phyloP scores from a whole-genome alignment of 495 filamentous ascomycete genomes.

The Xylaria cubensis region DNA sequence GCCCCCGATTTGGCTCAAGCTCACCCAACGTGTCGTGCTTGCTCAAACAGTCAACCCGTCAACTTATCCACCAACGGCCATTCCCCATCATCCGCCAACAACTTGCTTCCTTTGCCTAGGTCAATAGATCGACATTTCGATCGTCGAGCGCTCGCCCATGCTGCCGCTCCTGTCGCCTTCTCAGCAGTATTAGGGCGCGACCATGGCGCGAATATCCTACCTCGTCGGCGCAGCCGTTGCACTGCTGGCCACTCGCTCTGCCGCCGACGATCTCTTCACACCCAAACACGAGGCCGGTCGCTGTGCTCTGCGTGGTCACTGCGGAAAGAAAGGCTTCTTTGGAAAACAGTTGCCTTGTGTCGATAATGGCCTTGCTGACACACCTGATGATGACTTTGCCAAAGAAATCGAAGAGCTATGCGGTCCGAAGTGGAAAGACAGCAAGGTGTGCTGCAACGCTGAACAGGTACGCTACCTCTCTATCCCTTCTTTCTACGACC shows the following conservation, averaged over 20 bases:
- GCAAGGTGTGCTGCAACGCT: constrained; percentile 80
- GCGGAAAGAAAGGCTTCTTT: constrained; percentile 87
- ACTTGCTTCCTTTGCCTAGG: neutral
- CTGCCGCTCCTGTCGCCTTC: constrained; percentile 8
- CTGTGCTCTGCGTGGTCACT: constrained; percentile 90
- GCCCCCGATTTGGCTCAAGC: constrained; percentile 9
- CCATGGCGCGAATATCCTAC: constrained; percentile 40
- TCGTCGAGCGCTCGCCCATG: constrained; percentile 17
- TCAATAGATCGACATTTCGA: neutral
- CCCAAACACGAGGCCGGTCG: constrained; percentile 84
- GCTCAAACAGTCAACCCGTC: neutral
- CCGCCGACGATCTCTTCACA: constrained; percentile 48
- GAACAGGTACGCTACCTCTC: constrained; percentile 69
- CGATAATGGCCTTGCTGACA: constrained; percentile 84
- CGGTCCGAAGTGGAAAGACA: constrained; percentile 81
- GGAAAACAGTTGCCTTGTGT: constrained; percentile 86
- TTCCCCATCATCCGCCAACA: neutral
- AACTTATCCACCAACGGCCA: constrained; percentile 4
- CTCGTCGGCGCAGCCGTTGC: constrained; percentile 45
- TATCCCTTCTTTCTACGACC: constrained; percentile 9
- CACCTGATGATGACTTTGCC: constrained; percentile 71
- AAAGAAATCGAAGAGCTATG: constrained; percentile 84
- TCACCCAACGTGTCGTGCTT: neutral
- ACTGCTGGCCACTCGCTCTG: constrained; percentile 44
- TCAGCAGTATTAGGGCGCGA: constrained; percentile 30